These are phyloP conservation scores for Amanita pallidorosea DNA, from an alignment of 768 basidiomycete genomes.

Conservation along the genomic window DNA sequence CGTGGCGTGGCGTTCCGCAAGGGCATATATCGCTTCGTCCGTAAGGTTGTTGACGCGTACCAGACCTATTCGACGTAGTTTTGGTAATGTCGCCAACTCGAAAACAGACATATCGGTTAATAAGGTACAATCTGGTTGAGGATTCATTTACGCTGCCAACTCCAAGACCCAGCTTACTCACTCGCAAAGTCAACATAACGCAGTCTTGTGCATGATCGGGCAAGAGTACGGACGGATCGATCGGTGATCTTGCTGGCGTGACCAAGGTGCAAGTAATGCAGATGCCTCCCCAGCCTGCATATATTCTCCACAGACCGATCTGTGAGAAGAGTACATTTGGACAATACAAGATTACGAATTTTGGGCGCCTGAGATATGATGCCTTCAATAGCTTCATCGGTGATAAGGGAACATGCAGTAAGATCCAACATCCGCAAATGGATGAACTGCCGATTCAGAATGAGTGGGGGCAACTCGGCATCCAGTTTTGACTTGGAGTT, in stretches of 20 bases:
- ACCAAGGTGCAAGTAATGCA: slow-evolving; percentile 93
- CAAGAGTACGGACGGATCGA: slow-evolving; percentile 72
- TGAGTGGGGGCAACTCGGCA: slow-evolving; percentile 54
- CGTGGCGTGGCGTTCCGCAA: slow-evolving; percentile 76
- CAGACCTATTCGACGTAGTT: slow-evolving; percentile 88
- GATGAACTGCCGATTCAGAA: slow-evolving; percentile 56
- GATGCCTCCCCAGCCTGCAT: slow-evolving; percentile 77
- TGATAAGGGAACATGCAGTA: slow-evolving; percentile 72
- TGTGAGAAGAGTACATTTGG: slow-evolving; percentile 73
- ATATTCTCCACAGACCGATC: slow-evolving; percentile 79
- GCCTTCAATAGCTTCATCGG: slow-evolving; percentile 77
- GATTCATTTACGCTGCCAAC: slow-evolving; percentile 8
- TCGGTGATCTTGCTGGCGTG: slow-evolving; percentile 90
- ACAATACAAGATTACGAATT: slow-evolving; percentile 78
- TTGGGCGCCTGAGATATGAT: slow-evolving; percentile 73
- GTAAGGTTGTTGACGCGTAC: slow-evolving; percentile 90
- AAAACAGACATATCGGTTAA: slow-evolving; percentile 93
- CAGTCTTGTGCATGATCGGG: slow-evolving; percentile 78
- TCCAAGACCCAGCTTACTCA: slow-evolving; percentile 27
- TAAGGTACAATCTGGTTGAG: slow-evolving; percentile 58
- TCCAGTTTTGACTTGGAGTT: slow-evolving; percentile 21
- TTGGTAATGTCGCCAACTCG: slow-evolving; percentile 79
- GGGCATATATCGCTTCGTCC: slow-evolving; percentile 83
- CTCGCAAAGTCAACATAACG: slow-evolving; percentile 96
- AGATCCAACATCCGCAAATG: slow-evolving; percentile 90